phyloP scores from a whole-genome alignment of 2,329 filamentous ascomycete genomes.

The Calonectria pauciramosa region DNA sequence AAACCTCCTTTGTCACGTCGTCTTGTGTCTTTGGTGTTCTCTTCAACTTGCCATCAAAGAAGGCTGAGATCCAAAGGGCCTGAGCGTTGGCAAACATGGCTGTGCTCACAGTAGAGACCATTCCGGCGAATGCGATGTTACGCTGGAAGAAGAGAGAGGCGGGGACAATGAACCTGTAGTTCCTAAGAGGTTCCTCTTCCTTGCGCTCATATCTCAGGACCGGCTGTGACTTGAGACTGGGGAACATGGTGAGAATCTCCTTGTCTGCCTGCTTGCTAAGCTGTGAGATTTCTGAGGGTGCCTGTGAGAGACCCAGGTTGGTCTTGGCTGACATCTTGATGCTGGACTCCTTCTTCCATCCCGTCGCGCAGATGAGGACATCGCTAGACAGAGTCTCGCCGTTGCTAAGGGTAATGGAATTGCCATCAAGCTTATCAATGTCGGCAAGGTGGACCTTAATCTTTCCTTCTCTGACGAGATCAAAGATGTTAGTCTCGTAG shows the following conservation, averaged over 20 bases:
- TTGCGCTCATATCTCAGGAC: slow-evolving; percentile 28
- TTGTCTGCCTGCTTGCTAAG: slow-evolving; percentile 29
- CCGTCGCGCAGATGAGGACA: slow-evolving; percentile 64
- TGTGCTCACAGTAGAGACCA: slow-evolving; percentile 48
- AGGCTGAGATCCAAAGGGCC: slow-evolving; percentile 69
- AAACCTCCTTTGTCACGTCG: slow-evolving; percentile 62
- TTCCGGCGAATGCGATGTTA: slow-evolving; percentile 49
- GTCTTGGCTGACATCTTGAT: slow-evolving; percentile 54
- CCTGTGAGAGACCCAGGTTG: slow-evolving; percentile 4
- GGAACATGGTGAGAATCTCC: slow-evolving; percentile 32
- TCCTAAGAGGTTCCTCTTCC: slow-evolving; percentile 34
- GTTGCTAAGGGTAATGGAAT: slow-evolving; percentile 57
- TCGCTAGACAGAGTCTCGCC: slow-evolving; percentile 56
- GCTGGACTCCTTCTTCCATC: slow-evolving; percentile 61
- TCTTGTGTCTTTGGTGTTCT: slow-evolving; percentile 51
- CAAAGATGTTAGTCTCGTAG: slow-evolving; percentile 64
- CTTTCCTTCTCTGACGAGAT: slow-evolving; percentile 61
- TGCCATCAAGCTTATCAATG: slow-evolving; percentile 54
- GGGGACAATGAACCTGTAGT: slow-evolving; percentile 44
- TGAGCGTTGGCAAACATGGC: slow-evolving; percentile 50
- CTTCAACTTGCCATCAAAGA: slow-evolving; percentile 63
- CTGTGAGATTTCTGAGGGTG: background rate
- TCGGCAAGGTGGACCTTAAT: slow-evolving; percentile 63
- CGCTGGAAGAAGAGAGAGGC: slow-evolving; percentile 31
- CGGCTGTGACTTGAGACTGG: slow-evolving; percentile 35